Base-by-base conservation (phyloP, 106 monocot genomes). In the Dendrobium catenatum region DNA sequence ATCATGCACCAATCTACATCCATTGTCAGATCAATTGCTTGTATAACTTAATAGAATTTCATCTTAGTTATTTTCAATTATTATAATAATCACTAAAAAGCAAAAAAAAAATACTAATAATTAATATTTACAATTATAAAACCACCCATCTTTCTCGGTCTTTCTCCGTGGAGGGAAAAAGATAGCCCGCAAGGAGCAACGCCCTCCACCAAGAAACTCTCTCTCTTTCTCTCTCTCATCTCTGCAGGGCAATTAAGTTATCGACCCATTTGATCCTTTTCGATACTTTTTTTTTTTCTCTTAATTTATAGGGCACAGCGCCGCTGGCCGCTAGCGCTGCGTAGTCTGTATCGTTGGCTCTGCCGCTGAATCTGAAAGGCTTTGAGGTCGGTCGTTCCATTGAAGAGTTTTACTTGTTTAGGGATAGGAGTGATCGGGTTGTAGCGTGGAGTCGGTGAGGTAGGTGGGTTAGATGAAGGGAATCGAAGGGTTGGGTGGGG, bases 401-500 rank as follows among this genome's bases (percentile, higher is more conserved):
- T 37, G 37, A 37, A 37, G 37, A 37, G 37, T 37, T 37, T 37
- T 37, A 37, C 37, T 37, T 37, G 37, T 37, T 37, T 37, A 2
- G 37, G 37, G 16, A 18, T 72, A 20, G 55, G 22, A 33, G 75
- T 43, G n/a, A 4, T 44, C 27, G 48, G 43, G 29, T 66, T 82
- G 24, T 55, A 19, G 76, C 42, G 46, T 11, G 37, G 46, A 44
- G 37, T 79, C 4, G 56, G 27, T 6, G 58, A 24, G 56, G 43
- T 46, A 42, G 67, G 41, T 5, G 42, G 22, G 41, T 66, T 42
- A 37, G 79, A 79, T 79, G 79, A 43, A 44, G 64, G 46, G 67
- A 79, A 41, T 68, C 42, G 79, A 79, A 33, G 58, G 24, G 24
- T 44, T 64, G 40, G 67, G 79, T 22, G 67, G 79, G 41, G 26